phyloP scores from a whole-genome alignment of 257 asterid species.

The Hygrophila difformis region DNA sequence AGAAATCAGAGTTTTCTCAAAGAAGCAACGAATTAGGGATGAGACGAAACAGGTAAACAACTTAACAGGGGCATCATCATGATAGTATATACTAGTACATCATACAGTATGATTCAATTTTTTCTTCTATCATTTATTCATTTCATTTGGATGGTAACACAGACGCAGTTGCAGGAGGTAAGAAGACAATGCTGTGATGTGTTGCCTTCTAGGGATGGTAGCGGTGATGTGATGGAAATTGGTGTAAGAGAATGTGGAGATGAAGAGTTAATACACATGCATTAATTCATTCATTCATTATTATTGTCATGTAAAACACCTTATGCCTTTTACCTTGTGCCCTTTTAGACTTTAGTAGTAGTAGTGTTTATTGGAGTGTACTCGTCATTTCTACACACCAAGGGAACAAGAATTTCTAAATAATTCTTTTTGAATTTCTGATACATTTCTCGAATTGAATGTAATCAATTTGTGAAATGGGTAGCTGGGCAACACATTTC shows the following conservation, averaged over 20 bases:
- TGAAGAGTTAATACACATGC: conserved; percentile 61
- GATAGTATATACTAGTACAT: too few species aligned
- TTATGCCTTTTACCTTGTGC: too few species aligned
- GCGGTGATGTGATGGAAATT: conserved; percentile 41
- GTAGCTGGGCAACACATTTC: too few species aligned
- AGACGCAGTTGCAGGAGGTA: conserved; percentile 52
- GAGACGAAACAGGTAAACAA: conserved; percentile 42
- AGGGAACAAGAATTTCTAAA: too few species aligned
- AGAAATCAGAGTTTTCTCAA: conserved; percentile 50
- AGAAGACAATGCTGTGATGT: conserved; percentile 89
- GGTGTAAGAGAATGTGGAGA: conserved; percentile 63
- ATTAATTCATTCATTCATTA: too few species aligned
- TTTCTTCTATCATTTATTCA: background rate
- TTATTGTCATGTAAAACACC: too few species aligned
- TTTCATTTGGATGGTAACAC: background rate
- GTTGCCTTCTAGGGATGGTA: conserved; percentile 33
- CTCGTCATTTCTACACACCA: too few species aligned
- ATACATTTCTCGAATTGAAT: too few species aligned
- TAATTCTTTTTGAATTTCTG: too few species aligned
- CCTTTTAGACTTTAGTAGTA: too few species aligned
- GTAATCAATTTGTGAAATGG: too few species aligned
- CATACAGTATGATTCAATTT: background rate
- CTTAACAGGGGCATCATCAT: background rate
- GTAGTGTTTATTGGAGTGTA: too few species aligned
- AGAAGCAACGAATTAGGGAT: conserved; percentile 42